Conservation (phyloP, 1,139 yeast species). For the Scheffersomyces insectosa region DNA sequence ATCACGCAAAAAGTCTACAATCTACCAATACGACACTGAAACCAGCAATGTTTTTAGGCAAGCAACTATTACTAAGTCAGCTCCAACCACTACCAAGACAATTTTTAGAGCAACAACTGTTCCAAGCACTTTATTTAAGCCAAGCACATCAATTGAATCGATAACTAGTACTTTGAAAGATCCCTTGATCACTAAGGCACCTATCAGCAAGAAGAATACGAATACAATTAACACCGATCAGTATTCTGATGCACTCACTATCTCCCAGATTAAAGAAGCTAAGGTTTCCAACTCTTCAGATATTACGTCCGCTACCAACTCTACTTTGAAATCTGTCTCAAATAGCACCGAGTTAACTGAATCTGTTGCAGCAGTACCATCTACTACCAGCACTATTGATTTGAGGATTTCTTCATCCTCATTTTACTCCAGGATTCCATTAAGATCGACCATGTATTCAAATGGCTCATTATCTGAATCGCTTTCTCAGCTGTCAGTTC, state of each 20-base stretch:
- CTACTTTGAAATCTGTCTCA: no score
- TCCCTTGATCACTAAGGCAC: constrained; percentile 30
- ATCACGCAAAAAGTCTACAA: constrained; percentile 6
- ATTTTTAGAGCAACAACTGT: constrained; percentile 25
- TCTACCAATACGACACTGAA: constrained; percentile 8
- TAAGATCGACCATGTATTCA: no score
- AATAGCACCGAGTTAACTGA: background rate
- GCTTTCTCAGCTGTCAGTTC: no score
- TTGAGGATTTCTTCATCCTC: constrained; percentile 9
- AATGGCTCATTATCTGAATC: no score
- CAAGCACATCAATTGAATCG: constrained; percentile 18
- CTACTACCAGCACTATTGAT: constrained; percentile 9
- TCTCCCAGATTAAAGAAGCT: background rate
- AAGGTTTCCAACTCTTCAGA: background rate
- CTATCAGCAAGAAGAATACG: constrained; percentile 13
- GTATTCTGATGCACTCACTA: constrained; percentile 8
- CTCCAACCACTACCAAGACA: constrained; percentile 28
- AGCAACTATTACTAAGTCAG: constrained; percentile 15
- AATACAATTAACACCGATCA: constrained; percentile 9
- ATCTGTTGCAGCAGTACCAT: no score
- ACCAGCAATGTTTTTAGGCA: constrained; percentile 4
- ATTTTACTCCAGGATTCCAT: background rate
- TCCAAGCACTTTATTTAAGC: constrained; percentile 20
- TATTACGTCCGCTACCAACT: background rate
- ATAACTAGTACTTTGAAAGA: constrained; percentile 22